Evolutionary conservation across 768 basidiomycete genomes (phyloP).

Genomic region (Termitomyces sp.): DNA sequence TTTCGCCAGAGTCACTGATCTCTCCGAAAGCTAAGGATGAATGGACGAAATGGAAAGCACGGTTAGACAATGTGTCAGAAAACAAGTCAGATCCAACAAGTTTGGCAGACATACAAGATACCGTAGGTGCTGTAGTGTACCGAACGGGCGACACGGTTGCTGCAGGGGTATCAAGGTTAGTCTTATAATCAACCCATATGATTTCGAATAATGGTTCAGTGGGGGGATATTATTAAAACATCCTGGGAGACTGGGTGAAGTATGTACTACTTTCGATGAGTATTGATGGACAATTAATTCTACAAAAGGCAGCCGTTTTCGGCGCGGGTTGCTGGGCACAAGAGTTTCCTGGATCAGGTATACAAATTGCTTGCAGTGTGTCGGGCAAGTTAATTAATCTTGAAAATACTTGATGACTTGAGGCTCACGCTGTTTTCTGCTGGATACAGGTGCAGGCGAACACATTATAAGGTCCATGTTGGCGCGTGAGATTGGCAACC

Average conservation of each 20-base stretch:
- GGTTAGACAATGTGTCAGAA: conserved; percentile 23
- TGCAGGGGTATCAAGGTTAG: conserved; percentile 73
- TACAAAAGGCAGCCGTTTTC: conserved; percentile 54
- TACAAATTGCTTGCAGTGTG: conserved; percentile 61
- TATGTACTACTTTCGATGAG: conserved; percentile 17
- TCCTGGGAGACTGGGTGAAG: conserved; percentile 74
- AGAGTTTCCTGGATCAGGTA: conserved; percentile 14
- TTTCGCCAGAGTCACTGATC: conserved; percentile 42
- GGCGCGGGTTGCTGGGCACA: conserved; percentile 78
- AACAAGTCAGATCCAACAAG: conserved; percentile 1
- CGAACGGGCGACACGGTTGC: conserved; percentile 39
- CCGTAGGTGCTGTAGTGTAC: conserved; percentile 73
- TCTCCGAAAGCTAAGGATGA: conserved; percentile 40
- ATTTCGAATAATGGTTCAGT: conserved; percentile 30
- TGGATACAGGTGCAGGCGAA: conserved; percentile 57
- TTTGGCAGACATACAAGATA: conserved; percentile 55
- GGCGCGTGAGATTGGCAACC: conserved; percentile 50
- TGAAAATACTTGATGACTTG: background rate
- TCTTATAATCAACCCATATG: background rate
- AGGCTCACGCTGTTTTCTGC: background rate
- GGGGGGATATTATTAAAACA: conserved; percentile 76
- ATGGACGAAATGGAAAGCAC: conserved; percentile 58
- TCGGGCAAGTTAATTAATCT: conserved; percentile 37
- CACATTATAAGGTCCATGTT: conserved; percentile 54
- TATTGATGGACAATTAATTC: background rate